These are phyloP conservation scores for Gossypium stocksii DNA, from an alignment of 345 rosid genomes.

Conservation along the genomic window DNA sequence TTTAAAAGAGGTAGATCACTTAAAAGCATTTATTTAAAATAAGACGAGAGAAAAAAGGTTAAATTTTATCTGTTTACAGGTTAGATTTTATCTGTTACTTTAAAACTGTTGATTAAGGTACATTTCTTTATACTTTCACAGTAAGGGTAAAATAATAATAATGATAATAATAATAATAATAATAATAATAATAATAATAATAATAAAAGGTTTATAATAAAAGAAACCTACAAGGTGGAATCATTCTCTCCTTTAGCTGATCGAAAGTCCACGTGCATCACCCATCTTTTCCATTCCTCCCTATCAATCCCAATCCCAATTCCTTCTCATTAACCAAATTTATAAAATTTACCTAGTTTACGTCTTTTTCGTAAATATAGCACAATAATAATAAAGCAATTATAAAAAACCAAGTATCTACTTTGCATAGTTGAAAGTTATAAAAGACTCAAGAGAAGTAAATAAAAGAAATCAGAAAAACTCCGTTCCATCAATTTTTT, in stretches of 20 bases:
- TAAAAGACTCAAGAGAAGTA: constrained; percentile 9
- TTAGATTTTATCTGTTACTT: not conserved
- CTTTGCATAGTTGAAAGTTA: constrained; percentile 16
- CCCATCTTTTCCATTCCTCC: constrained; percentile 87
- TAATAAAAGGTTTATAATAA: constrained; percentile 22
- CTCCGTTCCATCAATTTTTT: not conserved
- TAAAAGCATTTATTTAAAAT: not conserved
- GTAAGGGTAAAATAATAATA: constrained; percentile 7
- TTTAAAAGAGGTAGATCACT: not conserved
- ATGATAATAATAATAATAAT: constrained; percentile 10
- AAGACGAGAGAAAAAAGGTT: not conserved
- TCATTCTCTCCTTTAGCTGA: constrained; percentile 67
- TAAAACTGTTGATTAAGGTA: constrained; percentile 3
- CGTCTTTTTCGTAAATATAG: not conserved
- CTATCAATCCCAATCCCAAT: constrained; percentile 66
- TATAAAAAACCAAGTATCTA: not conserved
- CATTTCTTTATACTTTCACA: not conserved
- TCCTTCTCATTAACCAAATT: constrained; percentile 38
- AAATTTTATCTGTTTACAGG: not conserved
- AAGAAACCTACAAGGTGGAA: constrained; percentile 68
- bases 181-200: not conserved
- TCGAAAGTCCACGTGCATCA: constrained; percentile 70
- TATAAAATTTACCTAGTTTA: constrained; percentile 13
- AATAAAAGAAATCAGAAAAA: constrained; percentile 20
- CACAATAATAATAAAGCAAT: not conserved